Evolutionary conservation across 306 rosid genomes (phyloP).

Genomic region (Oemleria cerasiformis): DNA sequence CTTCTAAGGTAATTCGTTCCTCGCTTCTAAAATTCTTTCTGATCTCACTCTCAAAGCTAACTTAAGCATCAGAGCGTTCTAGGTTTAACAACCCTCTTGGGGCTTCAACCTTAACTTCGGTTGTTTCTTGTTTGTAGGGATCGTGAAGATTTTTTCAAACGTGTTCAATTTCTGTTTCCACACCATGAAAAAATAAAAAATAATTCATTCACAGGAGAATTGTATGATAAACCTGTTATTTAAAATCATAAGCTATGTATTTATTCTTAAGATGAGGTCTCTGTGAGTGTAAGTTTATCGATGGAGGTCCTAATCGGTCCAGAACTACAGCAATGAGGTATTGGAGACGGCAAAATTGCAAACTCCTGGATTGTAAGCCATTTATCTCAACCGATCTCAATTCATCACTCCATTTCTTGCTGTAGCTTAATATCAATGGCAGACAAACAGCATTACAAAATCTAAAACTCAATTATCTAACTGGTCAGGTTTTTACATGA

Average conservation of each 20-base stretch:
- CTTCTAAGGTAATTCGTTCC: too few species aligned
- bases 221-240: neutral
- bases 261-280: too few species aligned
- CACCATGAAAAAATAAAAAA: too few species aligned
- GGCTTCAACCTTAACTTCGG: too few species aligned
- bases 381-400: neutral
- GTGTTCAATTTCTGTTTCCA: too few species aligned
- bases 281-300: neutral
- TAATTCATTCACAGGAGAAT: neutral
- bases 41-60: too few species aligned
- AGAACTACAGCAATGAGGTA: neutral
- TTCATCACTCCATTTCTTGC: neutral
- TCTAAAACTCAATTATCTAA: too few species aligned
- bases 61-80: too few species aligned
- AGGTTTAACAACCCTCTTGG: too few species aligned
- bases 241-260: neutral
- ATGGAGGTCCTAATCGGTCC: neutral
- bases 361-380: slow-evolving; percentile 4
- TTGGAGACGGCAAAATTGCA: neutral
- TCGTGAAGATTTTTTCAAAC: too few species aligned
- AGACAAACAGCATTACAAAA: neutral
- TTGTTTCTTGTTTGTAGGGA: too few species aligned
- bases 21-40: too few species aligned
- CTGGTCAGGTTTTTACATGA: neutral
- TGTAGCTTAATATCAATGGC: neutral